These are phyloP conservation scores for Trichoderma koningiopsis DNA, from an alignment of 2,329 filamentous ascomycete genomes.

Conservation along the genomic window DNA sequence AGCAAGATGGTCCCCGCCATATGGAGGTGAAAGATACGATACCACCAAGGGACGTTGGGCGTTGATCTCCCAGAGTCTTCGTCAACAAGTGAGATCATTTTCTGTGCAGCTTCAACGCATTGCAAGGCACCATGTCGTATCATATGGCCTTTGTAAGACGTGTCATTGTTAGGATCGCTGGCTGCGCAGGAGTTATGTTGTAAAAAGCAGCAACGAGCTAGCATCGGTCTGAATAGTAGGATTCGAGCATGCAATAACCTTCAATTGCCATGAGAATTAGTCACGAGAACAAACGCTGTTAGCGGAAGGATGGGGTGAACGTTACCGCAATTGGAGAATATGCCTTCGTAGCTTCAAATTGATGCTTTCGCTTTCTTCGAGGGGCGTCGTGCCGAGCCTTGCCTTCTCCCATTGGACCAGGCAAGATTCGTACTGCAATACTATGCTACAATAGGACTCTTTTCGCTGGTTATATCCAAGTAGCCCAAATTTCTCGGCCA, in stretches of 20 bases:
- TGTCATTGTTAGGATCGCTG: background rate
- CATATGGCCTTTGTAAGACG: slow-evolving; percentile 6
- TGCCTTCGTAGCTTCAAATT: background rate
- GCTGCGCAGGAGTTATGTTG: background rate
- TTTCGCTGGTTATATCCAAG: background rate
- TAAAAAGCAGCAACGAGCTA: slow-evolving; percentile 2
- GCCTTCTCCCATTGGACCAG: background rate
- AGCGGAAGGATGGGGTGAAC: background rate
- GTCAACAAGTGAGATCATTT: background rate
- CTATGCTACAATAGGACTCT: background rate
- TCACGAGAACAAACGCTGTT: background rate
- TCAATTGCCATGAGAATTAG: background rate
- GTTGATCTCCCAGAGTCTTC: background rate
- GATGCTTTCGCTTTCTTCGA: background rate
- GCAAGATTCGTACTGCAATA: background rate
- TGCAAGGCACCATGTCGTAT: background rate
- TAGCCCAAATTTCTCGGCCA: background rate
- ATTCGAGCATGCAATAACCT: slow-evolving; percentile 5
- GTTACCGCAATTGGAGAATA: background rate
- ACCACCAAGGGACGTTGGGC: background rate
- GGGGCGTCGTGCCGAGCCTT: background rate
- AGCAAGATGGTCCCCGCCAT: slow-evolving; percentile 7
- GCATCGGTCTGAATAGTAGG: background rate
- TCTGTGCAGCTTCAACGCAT: background rate
- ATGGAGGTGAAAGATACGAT: background rate